Percentiles rank a stretch among this genome's conserved stretches.
Conservation (phyloP, 352 stramenopile species). For the Phytophthora pinifolia region DNA sequence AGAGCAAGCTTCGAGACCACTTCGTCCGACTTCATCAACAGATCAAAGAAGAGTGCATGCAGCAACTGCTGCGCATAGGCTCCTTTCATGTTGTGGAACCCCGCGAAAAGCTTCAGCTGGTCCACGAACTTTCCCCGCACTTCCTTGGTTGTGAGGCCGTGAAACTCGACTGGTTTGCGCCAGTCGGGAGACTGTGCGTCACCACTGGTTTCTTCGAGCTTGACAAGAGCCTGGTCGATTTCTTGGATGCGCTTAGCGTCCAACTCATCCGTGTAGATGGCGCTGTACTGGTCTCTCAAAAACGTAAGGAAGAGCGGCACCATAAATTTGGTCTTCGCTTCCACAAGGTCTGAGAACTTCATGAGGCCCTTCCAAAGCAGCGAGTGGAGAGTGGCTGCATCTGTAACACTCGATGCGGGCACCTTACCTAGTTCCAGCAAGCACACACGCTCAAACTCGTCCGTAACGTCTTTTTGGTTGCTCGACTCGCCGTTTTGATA, state of each 20-base stretch:
- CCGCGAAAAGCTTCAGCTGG: slow-evolving; percentile 79
- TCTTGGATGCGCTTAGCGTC: slow-evolving; percentile 33
- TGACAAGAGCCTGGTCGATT: slow-evolving; percentile 55
- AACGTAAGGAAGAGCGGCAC: slow-evolving; percentile 86
- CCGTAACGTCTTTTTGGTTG: slow-evolving; percentile 16
- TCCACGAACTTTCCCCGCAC: slow-evolving; percentile 82
- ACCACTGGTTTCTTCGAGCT: slow-evolving; percentile 28
- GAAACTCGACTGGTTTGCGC: slow-evolving; percentile 29
- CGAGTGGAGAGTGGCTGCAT: slow-evolving; percentile 69
- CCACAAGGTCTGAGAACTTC: slow-evolving; percentile 72
- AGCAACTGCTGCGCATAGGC: slow-evolving; percentile 79
- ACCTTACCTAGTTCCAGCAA: slow-evolving; percentile 55
- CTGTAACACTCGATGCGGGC: slow-evolving; percentile 49
- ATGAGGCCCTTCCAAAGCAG: slow-evolving; percentile 82
- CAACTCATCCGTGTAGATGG: slow-evolving; percentile 80
- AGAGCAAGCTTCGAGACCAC: slow-evolving; percentile 85
- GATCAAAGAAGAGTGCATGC: slow-evolving; percentile 84
- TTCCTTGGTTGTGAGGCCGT: slow-evolving; percentile 65
- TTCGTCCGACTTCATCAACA: slow-evolving; percentile 90
- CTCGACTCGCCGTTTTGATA: slow-evolving; percentile 12
- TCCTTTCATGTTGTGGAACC: slow-evolving; percentile 88
- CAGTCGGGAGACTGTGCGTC: slow-evolving; percentile 32
- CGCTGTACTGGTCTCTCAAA: slow-evolving; percentile 76
- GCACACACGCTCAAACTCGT: slow-evolving; percentile 57
- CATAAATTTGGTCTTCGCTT: slow-evolving; percentile 87